Percentiles rank a stretch among this genome's conserved stretches.
phyloP scores from a whole-genome alignment of 768 basidiomycete species.

The Lenzites betulinus region DNA sequence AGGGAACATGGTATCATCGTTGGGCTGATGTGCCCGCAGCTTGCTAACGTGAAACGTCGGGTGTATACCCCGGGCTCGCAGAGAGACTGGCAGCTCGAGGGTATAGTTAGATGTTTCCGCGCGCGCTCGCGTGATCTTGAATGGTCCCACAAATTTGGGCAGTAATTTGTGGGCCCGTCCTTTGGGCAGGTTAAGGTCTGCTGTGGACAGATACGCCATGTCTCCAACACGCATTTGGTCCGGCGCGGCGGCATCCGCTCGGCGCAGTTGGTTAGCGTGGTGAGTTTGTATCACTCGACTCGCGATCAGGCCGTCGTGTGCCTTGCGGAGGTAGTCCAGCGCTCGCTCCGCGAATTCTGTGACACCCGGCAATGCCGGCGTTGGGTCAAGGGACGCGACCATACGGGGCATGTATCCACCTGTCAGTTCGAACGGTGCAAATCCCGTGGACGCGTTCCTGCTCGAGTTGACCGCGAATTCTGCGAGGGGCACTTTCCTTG shows the following conservation, averaged over 20 bases:
- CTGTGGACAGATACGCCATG: slow-evolving; percentile 39
- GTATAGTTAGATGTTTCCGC: slow-evolving; percentile 31
- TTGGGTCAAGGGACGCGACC: too few relatives aligned
- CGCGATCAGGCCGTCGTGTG: slow-evolving; percentile 43
- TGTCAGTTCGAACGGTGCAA: slow-evolving; percentile 36
- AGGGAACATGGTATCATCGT: slow-evolving; percentile 41
- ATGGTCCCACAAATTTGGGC: slow-evolving; percentile 44
- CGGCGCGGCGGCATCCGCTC: slow-evolving; percentile 11
- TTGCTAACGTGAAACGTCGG: slow-evolving; percentile 38
- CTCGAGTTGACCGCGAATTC: slow-evolving; percentile 44
- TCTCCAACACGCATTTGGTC: slow-evolving; percentile 24
- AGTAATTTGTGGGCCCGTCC: slow-evolving; percentile 37
- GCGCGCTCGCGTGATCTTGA: slow-evolving; percentile 24
- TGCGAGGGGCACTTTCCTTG: slow-evolving; percentile 31
- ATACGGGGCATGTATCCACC: slow-evolving; percentile 23
- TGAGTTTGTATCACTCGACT: slow-evolving; percentile 33
- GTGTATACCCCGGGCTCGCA: slow-evolving; percentile 32
- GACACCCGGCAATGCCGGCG: slow-evolving; percentile 28
- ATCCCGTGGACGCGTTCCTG: slow-evolving; percentile 34
- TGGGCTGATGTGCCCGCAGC: slow-evolving; percentile 32
- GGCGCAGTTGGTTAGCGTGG: slow-evolving; percentile 31
- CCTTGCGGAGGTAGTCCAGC: slow-evolving; percentile 26
- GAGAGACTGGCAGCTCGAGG: slow-evolving; percentile 34
- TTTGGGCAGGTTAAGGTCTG: slow-evolving; percentile 39
- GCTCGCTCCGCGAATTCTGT: slow-evolving; percentile 30